Evolutionary conservation across 2,329 filamentous ascomycete species (phyloP).

Genomic region (Xylariaceae sp.): DNA sequence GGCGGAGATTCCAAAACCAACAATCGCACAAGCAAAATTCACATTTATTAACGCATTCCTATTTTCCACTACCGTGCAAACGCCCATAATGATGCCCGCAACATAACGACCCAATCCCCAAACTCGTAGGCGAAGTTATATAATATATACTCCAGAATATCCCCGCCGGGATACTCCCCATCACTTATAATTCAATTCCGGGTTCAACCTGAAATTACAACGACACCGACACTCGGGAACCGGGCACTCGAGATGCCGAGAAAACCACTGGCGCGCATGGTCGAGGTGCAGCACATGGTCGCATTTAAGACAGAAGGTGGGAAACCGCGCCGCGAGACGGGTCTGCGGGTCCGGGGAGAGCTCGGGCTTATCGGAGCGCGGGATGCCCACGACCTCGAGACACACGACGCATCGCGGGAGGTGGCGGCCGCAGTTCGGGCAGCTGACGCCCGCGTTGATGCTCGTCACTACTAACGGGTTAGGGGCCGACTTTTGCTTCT

Average conservation of each 20-base stretch:
- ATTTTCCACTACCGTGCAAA: no score
- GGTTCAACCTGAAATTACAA: constrained; percentile 59
- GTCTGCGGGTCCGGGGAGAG: constrained; percentile 44
- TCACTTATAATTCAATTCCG: constrained; percentile 52
- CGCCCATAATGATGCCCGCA: no score
- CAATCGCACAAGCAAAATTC: no score
- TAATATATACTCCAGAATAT: no score
- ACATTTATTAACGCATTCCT: no score
- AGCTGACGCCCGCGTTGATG: constrained; percentile 59
- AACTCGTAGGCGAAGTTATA: no score
- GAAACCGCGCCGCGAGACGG: constrained; percentile 53
- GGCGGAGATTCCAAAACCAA: no score
- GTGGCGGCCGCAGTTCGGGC: constrained; percentile 62
- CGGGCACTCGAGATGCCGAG: constrained; percentile 60
- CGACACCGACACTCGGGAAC: constrained; percentile 65
- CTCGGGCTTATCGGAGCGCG: constrained; percentile 56
- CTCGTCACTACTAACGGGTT: constrained; percentile 57
- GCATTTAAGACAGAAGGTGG: constrained; percentile 65
- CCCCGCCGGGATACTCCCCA: neutral
- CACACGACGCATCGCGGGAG: constrained; percentile 65
- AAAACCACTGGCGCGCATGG: constrained; percentile 64
- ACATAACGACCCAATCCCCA: no score
- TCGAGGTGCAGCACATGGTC: constrained; percentile 66
- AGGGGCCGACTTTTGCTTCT: constrained; percentile 25
- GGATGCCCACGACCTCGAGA: constrained; percentile 61